Evolutionary conservation across 106 monocot species (phyloP), one percentile per base, ranked within the genome.

Genomic region (Hemerocallis citrina): DNA sequence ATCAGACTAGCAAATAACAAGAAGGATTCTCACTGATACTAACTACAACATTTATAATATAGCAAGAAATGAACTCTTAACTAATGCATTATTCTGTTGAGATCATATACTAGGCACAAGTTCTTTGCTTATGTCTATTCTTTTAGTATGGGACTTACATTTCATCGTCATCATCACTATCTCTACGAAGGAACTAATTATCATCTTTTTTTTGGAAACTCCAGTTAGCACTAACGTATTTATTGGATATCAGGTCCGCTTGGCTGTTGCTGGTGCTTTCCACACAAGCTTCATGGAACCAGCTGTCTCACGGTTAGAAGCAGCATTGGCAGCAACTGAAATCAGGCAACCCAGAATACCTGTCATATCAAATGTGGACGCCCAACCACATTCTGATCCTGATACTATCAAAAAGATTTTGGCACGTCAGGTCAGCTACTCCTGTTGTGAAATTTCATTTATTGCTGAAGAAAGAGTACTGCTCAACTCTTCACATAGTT

Each of bases 281-380:
- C 96, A 98, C 52, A 98, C 96, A 4, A 79, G 58, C 20, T 98
- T 98, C 57, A 98, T 98, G 96, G 84, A 91, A 61, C 96, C 91
- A 46, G 96, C 96, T 48, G 96, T 98, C 32, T 91, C 96, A 45
- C 91, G 96, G 70, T 65, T 98, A 48, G 91, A 98, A 77, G 65
- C 84, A 65, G 87, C 91, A 54, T 54, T 98, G 35, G 84, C 84
- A 7, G 63, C 72, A 20, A 98, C 96, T 16, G 74, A 91, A 49
- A 88, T 98, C n/a, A 73, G 49, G 34, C 77, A 61, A 23, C 96
- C 96, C 3, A 78, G 77, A 55, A 87, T 98, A 50, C 96, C 91
- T 9, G 96, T 98, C 17, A 98, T 98, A 31, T 98, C 96, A 13
- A 98, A 98, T 66, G 91, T 98, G n/a, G 87, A 98, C 73, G 96